Conservation (phyloP, 78 protist species). For the Guillardia theta region DNA sequence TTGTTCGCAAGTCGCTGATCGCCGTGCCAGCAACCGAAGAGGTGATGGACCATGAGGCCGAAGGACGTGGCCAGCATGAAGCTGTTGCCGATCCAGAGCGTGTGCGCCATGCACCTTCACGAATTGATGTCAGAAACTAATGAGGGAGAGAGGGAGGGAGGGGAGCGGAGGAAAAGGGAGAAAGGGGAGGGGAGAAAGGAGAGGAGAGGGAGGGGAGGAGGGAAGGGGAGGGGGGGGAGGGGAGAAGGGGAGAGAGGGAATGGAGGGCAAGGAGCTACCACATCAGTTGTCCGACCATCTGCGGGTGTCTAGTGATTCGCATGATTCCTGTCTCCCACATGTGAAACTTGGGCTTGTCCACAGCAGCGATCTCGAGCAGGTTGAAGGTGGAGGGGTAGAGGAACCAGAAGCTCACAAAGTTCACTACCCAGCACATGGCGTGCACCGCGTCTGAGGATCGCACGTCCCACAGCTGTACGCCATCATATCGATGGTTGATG, state of each 20-base stretch:
- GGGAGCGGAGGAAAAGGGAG: neutral
- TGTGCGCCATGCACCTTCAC: neutral
- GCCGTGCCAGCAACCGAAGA: neutral
- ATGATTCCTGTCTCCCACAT: slow-evolving; percentile 9
- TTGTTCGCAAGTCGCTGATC: neutral
- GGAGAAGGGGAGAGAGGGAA: neutral
- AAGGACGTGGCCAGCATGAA: neutral
- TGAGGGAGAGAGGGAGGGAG: neutral
- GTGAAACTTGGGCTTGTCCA: neutral
- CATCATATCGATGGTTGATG: neutral
- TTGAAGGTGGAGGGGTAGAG: slow-evolving; percentile 18
- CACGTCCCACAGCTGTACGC: neutral
- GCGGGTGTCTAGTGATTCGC: neutral
- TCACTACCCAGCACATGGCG: neutral
- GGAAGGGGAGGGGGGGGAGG: neutral
- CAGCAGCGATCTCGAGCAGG: neutral
- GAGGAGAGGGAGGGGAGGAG: neutral
- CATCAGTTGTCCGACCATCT: neutral
- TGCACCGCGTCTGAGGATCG: neutral
- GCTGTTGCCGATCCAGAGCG: neutral
- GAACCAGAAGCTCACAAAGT: neutral
- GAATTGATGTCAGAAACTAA: neutral
- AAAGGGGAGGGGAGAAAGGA: no score
- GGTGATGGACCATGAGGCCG: neutral
- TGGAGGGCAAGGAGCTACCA: neutral